Evolutionary conservation across 768 basidiomycete species (phyloP).

Genomic region (Psilocybe cyanescens): DNA sequence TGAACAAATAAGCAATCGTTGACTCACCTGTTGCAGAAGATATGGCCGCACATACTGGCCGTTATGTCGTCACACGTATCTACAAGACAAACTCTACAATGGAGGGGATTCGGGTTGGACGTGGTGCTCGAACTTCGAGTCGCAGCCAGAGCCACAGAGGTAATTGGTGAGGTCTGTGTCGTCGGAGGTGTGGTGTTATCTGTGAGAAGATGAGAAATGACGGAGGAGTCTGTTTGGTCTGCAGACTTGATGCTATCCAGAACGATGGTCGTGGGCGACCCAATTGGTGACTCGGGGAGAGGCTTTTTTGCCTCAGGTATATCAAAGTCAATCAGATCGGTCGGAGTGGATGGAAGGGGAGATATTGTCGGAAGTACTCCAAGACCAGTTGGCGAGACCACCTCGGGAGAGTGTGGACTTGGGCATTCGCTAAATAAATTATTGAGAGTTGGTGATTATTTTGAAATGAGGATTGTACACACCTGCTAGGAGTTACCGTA

Average conservation of each 20-base stretch:
- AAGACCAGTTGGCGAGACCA: conserved; percentile 38
- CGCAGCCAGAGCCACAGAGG: conserved; percentile 8
- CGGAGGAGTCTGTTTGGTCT: neutral
- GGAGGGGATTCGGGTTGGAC: conserved; percentile 30
- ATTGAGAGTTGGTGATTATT: neutral
- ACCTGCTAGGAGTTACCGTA: conserved; percentile 30
- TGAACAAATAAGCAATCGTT: neutral
- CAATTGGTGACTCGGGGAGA: conserved; percentile 32
- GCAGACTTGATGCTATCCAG: neutral
- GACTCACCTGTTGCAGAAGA: conserved; percentile 58
- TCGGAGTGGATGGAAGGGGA: conserved; percentile 34
- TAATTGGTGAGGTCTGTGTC: conserved; percentile 4
- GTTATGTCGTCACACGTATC: conserved; percentile 57
- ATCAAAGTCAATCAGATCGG: conserved; percentile 30
- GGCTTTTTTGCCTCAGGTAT: conserved; percentile 32
- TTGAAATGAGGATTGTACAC: neutral
- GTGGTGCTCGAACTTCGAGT: conserved; percentile 9
- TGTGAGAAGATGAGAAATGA: too few species aligned
- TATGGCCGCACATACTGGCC: conserved; percentile 64
- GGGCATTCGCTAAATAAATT: conserved; percentile 18
- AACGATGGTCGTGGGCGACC: neutral
- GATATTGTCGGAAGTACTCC: conserved; percentile 35
- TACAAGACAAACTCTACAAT: conserved; percentile 53
- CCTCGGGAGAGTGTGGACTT: conserved; percentile 33
- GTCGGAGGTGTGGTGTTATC: neutral